A percentile compares a stretch with the other conserved stretches of the same genome.
Conservation (phyloP, 768 basidiomycete species). For the Lentinula aciculospora region DNA sequence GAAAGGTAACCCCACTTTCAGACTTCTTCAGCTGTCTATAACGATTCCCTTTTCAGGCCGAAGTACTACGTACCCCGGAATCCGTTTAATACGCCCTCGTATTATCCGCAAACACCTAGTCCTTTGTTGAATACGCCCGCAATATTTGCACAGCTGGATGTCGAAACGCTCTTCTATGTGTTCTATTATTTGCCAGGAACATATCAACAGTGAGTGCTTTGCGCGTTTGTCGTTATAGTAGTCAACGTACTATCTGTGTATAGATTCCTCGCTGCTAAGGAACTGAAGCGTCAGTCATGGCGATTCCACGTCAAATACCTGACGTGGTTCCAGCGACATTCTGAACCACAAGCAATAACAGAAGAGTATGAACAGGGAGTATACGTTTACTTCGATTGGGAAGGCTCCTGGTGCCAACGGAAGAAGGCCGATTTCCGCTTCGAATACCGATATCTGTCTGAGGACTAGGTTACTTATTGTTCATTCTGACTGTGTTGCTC, state of each 20-base stretch:
- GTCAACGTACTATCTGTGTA: conserved; percentile 4
- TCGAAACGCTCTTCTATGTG: conserved; percentile 97
- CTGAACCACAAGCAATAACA: conserved; percentile 96
- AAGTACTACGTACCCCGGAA: conserved; percentile 95
- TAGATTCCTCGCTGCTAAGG: conserved; percentile 93
- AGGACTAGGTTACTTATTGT: conserved; percentile 49
- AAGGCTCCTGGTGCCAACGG: conserved; percentile 96
- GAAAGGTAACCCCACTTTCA: conserved; percentile 64
- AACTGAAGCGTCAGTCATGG: conserved; percentile 97
- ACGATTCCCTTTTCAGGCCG: conserved; percentile 50
- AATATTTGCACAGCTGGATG: conserved; percentile 87
- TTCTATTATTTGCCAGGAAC: conserved; percentile 98
- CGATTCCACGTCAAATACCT: conserved; percentile 99
- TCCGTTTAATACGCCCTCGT: conserved; percentile 84
- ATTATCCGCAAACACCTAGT: conserved; percentile 90
- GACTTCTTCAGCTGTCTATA: conserved; percentile 7
- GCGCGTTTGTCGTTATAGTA: not conserved
- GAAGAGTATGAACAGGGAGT: conserved; percentile 99
- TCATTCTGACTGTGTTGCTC: not conserved
- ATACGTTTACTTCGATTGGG: conserved; percentile 99
- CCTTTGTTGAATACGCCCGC: conserved; percentile 75
- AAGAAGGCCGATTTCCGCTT: conserved; percentile 98
- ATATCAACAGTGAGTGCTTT: conserved; percentile 80
- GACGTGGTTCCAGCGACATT: conserved; percentile 99
- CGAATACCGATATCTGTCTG: conserved; percentile 91